These are phyloP conservation scores for Scedosporium aurantiacum DNA, from an alignment of 2,329 filamentous ascomycete species.

Conservation along the genomic window DNA sequence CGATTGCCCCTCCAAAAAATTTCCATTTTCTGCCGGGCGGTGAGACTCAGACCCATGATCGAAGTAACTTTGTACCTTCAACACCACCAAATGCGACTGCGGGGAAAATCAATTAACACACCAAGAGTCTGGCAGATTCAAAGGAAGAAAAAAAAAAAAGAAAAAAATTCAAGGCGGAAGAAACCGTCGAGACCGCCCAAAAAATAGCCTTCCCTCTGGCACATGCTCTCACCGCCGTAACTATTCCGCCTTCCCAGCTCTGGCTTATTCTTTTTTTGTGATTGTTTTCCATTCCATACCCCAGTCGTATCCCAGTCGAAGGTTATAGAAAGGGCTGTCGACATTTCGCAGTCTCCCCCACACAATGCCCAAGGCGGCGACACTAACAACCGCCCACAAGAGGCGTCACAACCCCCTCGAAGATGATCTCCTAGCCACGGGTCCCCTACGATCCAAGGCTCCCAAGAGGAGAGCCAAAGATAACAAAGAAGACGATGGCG, in stretches of 20 bases:
- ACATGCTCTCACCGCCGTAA: neutral
- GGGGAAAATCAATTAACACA: neutral
- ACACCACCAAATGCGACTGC: neutral
- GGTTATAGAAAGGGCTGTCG: neutral
- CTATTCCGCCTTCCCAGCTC: neutral
- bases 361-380: conserved; percentile 70
- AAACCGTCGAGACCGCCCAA: neutral
- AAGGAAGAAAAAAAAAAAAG: neutral
- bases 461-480: conserved; percentile 59
- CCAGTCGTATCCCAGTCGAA: too few species aligned
- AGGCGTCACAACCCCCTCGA: conserved; percentile 84
- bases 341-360: neutral
- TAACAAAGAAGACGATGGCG: conserved; percentile 48
- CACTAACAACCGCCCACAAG: conserved; percentile 39
- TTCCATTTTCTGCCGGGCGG: conserved; percentile 5
- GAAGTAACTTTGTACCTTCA: neutral
- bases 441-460: conserved; percentile 61
- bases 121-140: neutral
- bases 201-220: neutral
- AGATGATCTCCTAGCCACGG: conserved; percentile 67
- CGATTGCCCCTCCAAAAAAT: conserved; percentile 2
- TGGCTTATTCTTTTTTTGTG: neutral
- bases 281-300: neutral
- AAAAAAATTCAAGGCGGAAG: neutral
- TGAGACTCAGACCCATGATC: neutral